Base-by-base conservation (phyloP, 2,329 filamentous ascomycete genomes). In the Clonostachys solani region DNA sequence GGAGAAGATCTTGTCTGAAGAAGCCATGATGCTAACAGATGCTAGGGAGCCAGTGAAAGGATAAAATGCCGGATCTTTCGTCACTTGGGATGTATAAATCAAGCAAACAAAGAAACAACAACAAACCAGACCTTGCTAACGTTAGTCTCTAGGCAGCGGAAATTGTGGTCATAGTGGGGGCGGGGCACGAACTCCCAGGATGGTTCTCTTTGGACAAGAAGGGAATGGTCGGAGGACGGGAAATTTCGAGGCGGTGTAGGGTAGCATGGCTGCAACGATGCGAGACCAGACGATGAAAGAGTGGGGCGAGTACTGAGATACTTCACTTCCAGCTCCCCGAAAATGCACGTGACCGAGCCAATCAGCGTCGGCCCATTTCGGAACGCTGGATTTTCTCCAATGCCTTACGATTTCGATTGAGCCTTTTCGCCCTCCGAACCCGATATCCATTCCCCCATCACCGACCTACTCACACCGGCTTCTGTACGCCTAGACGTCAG, bases 1-100 rank as follows among this genome's bases (percentile, higher is more conserved):
- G 57, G 91, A 92, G 73, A 96, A 97, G 62, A 89, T 65, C 66
- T 87, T 91, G 48, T 68, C 53, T 19, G 60, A 54, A 49, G 57
- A 54, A 49, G 60, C 49, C 65, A 68, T 67, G 50, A 43, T 56
- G 23, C 23, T 9, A 29, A 29, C 23, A 29, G 9, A 29, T 29
- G 10, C 23, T 29, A 29, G 23, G 23, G 23, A 29, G 23, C 46
- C 41, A 51, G 44, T 45, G 51, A 50, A 47, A 37, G 42, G 37
- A 41, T 42, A 45, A 46, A 45, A 46, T 42, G 41, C 16, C 9
- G 33, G 43, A 38, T 37, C 12, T 19, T 38, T 12, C n/a, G 17
- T 16, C 23, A 40, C 17, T 18, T n/a, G 44, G 19, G 18, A 17
- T 13, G 18, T 18, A 33, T 19, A 10, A 35, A 17, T 17, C 43